phyloP scores from a whole-genome alignment of 768 basidiomycete species.

The Phylloporus arenicola region DNA sequence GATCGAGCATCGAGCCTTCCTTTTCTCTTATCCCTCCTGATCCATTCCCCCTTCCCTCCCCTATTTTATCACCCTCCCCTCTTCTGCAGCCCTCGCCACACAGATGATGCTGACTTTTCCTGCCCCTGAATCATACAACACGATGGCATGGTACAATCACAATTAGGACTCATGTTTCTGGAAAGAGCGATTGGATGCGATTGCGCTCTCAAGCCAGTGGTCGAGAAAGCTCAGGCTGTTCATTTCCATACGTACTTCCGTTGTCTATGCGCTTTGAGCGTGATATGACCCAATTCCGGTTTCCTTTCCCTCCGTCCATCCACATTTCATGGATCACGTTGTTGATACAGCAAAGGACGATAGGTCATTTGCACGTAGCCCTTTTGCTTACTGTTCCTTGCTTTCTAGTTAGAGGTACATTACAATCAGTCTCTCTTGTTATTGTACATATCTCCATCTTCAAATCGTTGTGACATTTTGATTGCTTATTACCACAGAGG shows the following conservation, averaged over 20 bases:
- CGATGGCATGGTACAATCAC: background rate
- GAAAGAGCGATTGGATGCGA: background rate
- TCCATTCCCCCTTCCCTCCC: background rate
- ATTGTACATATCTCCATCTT: background rate
- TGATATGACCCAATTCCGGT: background rate
- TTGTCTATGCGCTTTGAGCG: too few relatives aligned
- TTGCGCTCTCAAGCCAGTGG: background rate
- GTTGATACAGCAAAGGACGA: background rate
- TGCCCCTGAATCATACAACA: background rate
- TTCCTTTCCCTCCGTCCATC: background rate
- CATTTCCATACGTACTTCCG: background rate
- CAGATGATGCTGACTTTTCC: background rate
- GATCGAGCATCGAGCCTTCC: background rate
- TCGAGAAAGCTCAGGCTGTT: too few relatives aligned
- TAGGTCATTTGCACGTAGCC: constrained; percentile 1
- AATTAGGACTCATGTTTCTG: background rate
- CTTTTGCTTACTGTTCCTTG: background rate
- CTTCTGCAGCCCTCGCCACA: background rate
- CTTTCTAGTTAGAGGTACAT: constrained; percentile 5
- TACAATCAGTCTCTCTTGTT: background rate
- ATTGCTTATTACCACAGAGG: too few relatives aligned
- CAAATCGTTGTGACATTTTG: background rate
- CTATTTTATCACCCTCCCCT: background rate
- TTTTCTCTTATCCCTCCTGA: background rate
- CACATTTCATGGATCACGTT: background rate